Evolutionary conservation across 2,329 filamentous ascomycete genomes (phyloP).

Genomic region (Hirsutella minnesotensis): DNA sequence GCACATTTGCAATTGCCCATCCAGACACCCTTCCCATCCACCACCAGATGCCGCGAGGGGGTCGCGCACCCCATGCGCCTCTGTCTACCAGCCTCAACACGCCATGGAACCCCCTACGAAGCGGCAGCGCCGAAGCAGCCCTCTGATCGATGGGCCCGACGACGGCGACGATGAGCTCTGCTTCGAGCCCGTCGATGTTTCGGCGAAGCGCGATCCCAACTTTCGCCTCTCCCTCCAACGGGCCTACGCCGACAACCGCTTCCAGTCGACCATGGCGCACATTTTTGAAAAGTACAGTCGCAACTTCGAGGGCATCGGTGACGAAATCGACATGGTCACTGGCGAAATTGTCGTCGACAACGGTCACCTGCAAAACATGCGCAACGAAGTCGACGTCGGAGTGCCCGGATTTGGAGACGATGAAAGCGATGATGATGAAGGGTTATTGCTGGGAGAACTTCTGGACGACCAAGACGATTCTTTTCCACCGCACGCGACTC

Average conservation of each 20-base stretch:
- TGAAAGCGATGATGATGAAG: slow-evolving; percentile 21
- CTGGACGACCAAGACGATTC: slow-evolving; percentile 10
- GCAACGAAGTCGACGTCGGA: slow-evolving; percentile 39
- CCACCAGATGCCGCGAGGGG: too few relatives aligned
- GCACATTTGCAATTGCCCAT: background rate
- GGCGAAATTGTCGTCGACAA: slow-evolving; percentile 82
- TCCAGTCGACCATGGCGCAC: slow-evolving; percentile 75
- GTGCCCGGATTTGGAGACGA: background rate
- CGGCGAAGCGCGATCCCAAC: slow-evolving; percentile 36
- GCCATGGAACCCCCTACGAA: slow-evolving; percentile 50
- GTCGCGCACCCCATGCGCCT: background rate
- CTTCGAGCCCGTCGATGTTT: slow-evolving; percentile 33
- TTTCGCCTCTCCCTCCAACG: slow-evolving; percentile 50
- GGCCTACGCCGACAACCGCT: slow-evolving; percentile 53
- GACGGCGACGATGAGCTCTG: slow-evolving; percentile 36
- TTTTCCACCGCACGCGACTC: background rate
- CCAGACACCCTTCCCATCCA: too few relatives aligned
- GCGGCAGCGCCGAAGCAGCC: slow-evolving; percentile 41
- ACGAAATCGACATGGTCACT: slow-evolving; percentile 78
- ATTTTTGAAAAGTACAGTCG: slow-evolving; percentile 83
- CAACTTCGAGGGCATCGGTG: slow-evolving; percentile 72
- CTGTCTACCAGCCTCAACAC: background rate
- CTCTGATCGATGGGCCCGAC: slow-evolving; percentile 23
- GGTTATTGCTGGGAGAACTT: slow-evolving; percentile 20
- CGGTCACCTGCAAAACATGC: slow-evolving; percentile 62